Evolutionary conservation across 148 eudicot species (phyloP).

Genomic region (Rhododendron kiyosumense): DNA sequence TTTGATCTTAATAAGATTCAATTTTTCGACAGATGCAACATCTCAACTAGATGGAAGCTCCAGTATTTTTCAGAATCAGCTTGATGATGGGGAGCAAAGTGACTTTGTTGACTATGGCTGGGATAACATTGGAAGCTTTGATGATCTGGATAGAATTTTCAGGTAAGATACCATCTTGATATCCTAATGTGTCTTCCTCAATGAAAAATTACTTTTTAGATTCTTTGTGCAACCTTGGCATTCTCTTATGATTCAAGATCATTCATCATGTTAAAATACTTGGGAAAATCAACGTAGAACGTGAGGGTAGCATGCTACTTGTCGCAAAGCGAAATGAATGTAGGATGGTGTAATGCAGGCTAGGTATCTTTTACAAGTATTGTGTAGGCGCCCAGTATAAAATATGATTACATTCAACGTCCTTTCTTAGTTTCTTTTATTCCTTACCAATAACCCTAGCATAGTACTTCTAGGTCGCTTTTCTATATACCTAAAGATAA

Average conservation of each 20-base stretch:
- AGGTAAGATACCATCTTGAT: slow-evolving; percentile 42
- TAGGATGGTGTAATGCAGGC: background rate
- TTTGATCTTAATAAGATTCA: background rate
- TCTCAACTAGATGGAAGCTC: slow-evolving; percentile 27
- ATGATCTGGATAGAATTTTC: slow-evolving; percentile 83
- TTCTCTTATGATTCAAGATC: background rate
- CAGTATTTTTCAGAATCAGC: slow-evolving; percentile 36
- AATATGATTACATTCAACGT: background rate
- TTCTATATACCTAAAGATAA: background rate
- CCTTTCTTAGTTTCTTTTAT: background rate
- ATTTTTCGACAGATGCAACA: slow-evolving; percentile 34
- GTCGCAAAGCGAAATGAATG: background rate
- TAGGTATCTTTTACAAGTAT: background rate
- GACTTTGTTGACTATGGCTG: slow-evolving; percentile 71
- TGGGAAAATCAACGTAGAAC: background rate
- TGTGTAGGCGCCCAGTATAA: background rate
- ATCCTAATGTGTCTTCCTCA: background rate
- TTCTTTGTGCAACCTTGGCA: background rate
- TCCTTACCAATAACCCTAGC: background rate
- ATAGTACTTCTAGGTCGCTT: background rate
- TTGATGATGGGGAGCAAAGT: slow-evolving; percentile 49
- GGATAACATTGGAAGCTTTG: slow-evolving; percentile 81
- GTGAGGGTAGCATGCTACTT: background rate
- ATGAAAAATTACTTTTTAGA: background rate
- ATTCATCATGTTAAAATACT: background rate